Conservation (phyloP, 768 basidiomycete genomes). For the Mycena metata region DNA sequence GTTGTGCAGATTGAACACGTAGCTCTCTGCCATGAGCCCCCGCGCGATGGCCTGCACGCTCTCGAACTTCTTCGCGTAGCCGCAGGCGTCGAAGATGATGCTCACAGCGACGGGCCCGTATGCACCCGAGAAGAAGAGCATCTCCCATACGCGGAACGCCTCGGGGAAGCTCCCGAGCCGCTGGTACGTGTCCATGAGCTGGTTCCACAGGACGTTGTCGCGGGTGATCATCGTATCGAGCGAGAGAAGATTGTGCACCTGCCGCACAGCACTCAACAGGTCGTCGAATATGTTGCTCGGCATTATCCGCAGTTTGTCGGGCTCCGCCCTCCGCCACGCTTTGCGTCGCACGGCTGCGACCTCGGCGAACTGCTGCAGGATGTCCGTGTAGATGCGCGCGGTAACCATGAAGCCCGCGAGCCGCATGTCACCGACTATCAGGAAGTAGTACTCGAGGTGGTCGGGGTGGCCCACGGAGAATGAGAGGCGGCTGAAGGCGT, state of each 20-base stretch:
- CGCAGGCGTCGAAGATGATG: slow-evolving; percentile 90
- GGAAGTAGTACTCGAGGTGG: slow-evolving; percentile 67
- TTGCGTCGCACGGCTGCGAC: slow-evolving; percentile 48
- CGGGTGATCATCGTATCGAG: slow-evolving; percentile 65
- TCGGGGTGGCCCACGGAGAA: slow-evolving; percentile 50
- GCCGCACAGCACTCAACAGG: slow-evolving; percentile 23
- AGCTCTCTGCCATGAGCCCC: slow-evolving; percentile 64
- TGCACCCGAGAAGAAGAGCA: slow-evolving; percentile 68
- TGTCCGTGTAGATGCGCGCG: slow-evolving; percentile 73
- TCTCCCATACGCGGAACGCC: slow-evolving; percentile 86
- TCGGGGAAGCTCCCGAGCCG: slow-evolving; percentile 79
- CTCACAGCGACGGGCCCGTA: slow-evolving; percentile 78
- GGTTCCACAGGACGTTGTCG: slow-evolving; percentile 77
- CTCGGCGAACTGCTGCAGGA: slow-evolving; percentile 68
- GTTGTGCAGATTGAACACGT: slow-evolving; percentile 70
- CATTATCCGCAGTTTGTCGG: slow-evolving; percentile 1
- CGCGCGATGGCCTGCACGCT: slow-evolving; percentile 69
- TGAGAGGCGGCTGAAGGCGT: slow-evolving; percentile 71
- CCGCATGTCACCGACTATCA: slow-evolving; percentile 87
- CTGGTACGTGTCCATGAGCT: slow-evolving; percentile 91
- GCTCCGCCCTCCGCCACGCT: slow-evolving; percentile 14
- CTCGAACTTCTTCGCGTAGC: slow-evolving; percentile 64
- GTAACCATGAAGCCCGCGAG: slow-evolving; percentile 69
- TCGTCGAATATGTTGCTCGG: slow-evolving; percentile 25
- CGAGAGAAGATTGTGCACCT: slow-evolving; percentile 55